A percentile compares a stretch with the other conserved stretches of the same genome.
These are phyloP conservation scores for Endoconidiophora polonica DNA, from an alignment of 2,329 filamentous ascomycete species.

Conservation along the genomic window DNA sequence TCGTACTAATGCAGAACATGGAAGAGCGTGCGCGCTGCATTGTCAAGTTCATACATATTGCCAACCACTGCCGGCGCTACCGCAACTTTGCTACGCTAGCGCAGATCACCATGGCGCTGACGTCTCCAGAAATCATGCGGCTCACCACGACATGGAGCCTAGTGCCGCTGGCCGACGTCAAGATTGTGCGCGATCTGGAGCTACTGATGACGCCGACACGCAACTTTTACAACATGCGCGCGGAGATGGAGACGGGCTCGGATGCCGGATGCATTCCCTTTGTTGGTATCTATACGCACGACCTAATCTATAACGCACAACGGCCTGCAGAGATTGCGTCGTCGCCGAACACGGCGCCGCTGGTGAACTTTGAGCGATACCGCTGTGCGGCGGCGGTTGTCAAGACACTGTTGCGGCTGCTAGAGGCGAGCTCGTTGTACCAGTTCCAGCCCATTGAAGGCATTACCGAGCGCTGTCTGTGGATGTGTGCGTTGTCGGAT, in stretches of 20 bases:
- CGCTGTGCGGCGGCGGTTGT: constrained; percentile 60
- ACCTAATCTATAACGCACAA: constrained; percentile 67
- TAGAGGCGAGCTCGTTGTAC: constrained; percentile 64
- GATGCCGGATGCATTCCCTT: constrained; percentile 69
- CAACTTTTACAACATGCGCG: constrained; percentile 61
- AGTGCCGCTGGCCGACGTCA: constrained; percentile 47
- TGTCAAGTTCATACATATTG: constrained; percentile 70
- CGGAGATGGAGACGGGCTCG: constrained; percentile 57
- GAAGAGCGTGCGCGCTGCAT: constrained; percentile 61
- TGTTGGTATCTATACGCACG: constrained; percentile 69
- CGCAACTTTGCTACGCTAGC: constrained; percentile 75
- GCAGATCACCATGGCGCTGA: constrained; percentile 61
- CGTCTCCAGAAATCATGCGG: constrained; percentile 54
- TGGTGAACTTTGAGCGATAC: constrained; percentile 73
- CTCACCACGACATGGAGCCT: constrained; percentile 55
- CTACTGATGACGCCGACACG: constrained; percentile 56
- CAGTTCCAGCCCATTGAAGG: constrained; percentile 58
- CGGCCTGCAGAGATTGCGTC: constrained; percentile 58
- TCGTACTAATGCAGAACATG: constrained; percentile 53
- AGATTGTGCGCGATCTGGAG: constrained; percentile 53
- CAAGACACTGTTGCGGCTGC: constrained; percentile 61
- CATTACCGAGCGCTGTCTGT: constrained; percentile 65
- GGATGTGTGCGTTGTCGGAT: constrained; percentile 62
- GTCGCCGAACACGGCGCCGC: constrained; percentile 46
- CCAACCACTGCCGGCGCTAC: constrained; percentile 54